Conservation (phyloP, 1,284 basidiomycete species). For the Tausonia pullulans region DNA sequence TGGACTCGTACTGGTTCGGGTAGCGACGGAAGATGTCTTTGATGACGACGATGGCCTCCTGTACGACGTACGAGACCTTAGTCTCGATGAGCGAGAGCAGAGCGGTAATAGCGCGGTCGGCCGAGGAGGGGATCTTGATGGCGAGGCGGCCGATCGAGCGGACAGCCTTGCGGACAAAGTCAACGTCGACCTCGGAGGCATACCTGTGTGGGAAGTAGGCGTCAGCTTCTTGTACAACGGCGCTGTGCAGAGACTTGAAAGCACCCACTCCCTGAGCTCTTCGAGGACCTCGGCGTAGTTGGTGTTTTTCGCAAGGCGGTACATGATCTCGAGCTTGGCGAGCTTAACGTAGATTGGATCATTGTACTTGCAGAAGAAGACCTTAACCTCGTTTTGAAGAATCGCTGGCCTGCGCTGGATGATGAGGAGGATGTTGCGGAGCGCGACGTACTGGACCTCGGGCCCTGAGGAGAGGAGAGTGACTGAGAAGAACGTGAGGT, state of each 20-base stretch:
- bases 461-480: constrained; percentile 89
- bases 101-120: constrained; percentile 79
- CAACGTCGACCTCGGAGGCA: constrained; percentile 94
- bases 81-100: constrained; percentile 82
- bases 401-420: constrained; percentile 88
- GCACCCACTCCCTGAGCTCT: constrained; percentile 78
- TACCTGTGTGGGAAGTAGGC: constrained; percentile 48
- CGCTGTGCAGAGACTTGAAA: not conserved
- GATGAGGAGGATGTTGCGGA: constrained; percentile 92
- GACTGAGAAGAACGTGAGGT: constrained; percentile 42
- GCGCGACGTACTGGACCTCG: constrained; percentile 95
- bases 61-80: constrained; percentile 92
- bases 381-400: constrained; percentile 91
- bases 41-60: constrained; percentile 94
- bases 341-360: constrained; percentile 98
- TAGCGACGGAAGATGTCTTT: constrained; percentile 98
- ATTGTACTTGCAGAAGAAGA: constrained; percentile 99
- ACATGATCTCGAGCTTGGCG: constrained; percentile 98
- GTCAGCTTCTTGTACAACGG: not conserved
- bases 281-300: constrained; percentile 86
- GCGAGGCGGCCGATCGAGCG: constrained; percentile 91
- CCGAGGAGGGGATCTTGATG: constrained; percentile 86
- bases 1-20: constrained; percentile 89
- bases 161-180: constrained; percentile 95
- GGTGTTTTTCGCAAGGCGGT: constrained; percentile 78